Conservation (phyloP, 371 early-diverging fungal genomes). For the Pancytospora epiphaga region DNA sequence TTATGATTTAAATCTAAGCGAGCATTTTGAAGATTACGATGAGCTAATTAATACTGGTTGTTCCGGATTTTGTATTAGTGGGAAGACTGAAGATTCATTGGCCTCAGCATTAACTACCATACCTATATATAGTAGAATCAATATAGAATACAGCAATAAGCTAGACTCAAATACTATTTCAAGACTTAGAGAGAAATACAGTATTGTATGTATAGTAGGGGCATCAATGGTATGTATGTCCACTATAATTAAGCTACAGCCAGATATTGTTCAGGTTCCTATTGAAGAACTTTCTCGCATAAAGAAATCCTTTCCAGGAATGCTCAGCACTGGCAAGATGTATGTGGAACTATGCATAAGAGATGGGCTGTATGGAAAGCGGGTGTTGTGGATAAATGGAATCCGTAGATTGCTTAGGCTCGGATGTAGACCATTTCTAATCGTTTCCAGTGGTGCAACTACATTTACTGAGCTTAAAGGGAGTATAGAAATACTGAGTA, state of each 20-base stretch:
- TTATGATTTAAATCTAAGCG: conserved; percentile 1
- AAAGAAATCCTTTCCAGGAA: neutral
- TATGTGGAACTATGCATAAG: conserved; percentile 9
- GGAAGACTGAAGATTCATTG: neutral
- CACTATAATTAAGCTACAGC: conserved; percentile 2
- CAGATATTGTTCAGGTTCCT: conserved; percentile 7
- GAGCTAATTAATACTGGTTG: neutral
- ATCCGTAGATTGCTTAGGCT: conserved; percentile 7
- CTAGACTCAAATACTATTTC: neutral
- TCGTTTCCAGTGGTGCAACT: conserved; percentile 4
- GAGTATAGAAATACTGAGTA: neutral
- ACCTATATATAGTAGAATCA: conserved; percentile 15
- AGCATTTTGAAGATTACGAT: neutral
- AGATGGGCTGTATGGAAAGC: conserved; percentile 9
- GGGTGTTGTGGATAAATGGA: conserved; percentile 3
- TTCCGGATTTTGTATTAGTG: neutral
- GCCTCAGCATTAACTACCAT: neutral
- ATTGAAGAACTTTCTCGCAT: neutral
- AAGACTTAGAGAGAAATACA: conserved; percentile 1
- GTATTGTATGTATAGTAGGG: conserved; percentile 7
- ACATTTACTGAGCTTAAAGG: conserved; percentile 10
- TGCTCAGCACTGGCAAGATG: neutral
- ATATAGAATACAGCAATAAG: neutral
- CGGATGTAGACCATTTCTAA: neutral
- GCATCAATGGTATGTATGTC: neutral